phyloP scores from a whole-genome alignment of 805 yeast genomes.

The Groenewaldozyma salmanticensis region DNA sequence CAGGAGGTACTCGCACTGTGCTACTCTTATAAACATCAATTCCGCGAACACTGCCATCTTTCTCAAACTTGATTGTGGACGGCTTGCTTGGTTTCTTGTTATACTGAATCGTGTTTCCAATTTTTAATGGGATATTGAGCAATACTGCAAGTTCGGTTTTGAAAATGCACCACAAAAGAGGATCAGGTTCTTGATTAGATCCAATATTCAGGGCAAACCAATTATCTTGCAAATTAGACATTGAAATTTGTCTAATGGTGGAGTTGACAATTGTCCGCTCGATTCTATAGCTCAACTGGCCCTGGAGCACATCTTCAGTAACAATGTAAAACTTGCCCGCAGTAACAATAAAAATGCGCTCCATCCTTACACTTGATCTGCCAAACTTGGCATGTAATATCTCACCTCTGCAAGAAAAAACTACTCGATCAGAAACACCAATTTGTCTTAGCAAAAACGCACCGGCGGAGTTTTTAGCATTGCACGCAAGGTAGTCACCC shows the following conservation, averaged over 20 bases:
- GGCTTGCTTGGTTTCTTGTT: slow-evolving; percentile 82
- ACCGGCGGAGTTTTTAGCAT: slow-evolving; percentile 67
- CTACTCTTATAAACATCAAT: slow-evolving; percentile 78
- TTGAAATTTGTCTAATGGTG: slow-evolving; percentile 49
- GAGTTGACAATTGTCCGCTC: slow-evolving; percentile 57
- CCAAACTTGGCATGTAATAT: slow-evolving; percentile 80
- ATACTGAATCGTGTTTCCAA: slow-evolving; percentile 68
- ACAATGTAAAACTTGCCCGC: slow-evolving; percentile 52
- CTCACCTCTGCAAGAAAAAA: slow-evolving; percentile 78
- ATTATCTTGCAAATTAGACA: slow-evolving; percentile 78
- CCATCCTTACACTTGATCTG: slow-evolving; percentile 72
- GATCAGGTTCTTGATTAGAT: slow-evolving; percentile 53
- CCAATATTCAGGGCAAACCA: slow-evolving; percentile 73
- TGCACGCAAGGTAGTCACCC: slow-evolving; percentile 92
- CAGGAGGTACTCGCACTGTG: slow-evolving; percentile 69
- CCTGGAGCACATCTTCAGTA: slow-evolving; percentile 61
- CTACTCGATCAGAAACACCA: slow-evolving; percentile 57
- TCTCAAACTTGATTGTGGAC: slow-evolving; percentile 61
- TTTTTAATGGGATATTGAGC: slow-evolving; percentile 49
- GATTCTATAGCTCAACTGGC: slow-evolving; percentile 45
- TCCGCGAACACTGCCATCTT: slow-evolving; percentile 49
- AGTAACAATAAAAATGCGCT: slow-evolving; percentile 66
- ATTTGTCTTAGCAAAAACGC: slow-evolving; percentile 59
- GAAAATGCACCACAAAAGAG: slow-evolving; percentile 68
- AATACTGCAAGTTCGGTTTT: slow-evolving; percentile 84